A percentile compares a stretch with the other conserved stretches of the same genome.
Conservation (phyloP, 352 stramenopile genomes). For the Phytophthora kernoviae region DNA sequence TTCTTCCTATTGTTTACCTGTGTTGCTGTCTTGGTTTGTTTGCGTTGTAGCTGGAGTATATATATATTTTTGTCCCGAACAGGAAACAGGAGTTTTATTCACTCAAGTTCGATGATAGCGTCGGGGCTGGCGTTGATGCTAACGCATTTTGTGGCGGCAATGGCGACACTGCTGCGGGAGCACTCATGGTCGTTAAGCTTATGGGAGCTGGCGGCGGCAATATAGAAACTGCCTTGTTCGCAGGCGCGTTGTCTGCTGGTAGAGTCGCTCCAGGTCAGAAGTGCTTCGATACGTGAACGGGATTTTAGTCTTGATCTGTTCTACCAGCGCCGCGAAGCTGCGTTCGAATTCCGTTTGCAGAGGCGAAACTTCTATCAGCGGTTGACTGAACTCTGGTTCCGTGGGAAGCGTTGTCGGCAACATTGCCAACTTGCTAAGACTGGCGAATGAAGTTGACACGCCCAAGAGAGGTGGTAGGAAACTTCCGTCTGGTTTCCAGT, state of each 20-base stretch:
- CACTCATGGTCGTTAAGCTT: neutral
- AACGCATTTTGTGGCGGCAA: neutral
- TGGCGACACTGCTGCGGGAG: neutral
- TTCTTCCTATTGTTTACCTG: neutral
- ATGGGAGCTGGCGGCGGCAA: conserved; percentile 14
- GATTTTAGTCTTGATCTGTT: conserved; percentile 43
- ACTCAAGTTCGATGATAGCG: too few species aligned
- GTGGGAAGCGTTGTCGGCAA: neutral
- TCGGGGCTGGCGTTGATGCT: neutral
- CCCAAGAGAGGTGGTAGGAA: conserved; percentile 18
- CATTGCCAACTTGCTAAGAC: neutral
- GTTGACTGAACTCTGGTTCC: neutral
- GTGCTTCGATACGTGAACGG: conserved; percentile 32
- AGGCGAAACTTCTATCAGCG: conserved; percentile 40
- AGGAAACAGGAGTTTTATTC: neutral
- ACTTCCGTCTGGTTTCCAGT: conserved; percentile 5
- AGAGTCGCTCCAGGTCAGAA: conserved; percentile 30
- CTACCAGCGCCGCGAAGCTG: conserved; percentile 60
- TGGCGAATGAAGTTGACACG: neutral
- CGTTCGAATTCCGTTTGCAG: conserved; percentile 77
- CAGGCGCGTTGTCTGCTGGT: conserved; percentile 34
- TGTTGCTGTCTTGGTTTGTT: neutral
- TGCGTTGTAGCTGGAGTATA: neutral
- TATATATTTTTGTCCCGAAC: neutral
- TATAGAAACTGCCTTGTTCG: conserved; percentile 9